Conservation (phyloP, 768 basidiomycete genomes). For the Boletus rex-veris region DNA sequence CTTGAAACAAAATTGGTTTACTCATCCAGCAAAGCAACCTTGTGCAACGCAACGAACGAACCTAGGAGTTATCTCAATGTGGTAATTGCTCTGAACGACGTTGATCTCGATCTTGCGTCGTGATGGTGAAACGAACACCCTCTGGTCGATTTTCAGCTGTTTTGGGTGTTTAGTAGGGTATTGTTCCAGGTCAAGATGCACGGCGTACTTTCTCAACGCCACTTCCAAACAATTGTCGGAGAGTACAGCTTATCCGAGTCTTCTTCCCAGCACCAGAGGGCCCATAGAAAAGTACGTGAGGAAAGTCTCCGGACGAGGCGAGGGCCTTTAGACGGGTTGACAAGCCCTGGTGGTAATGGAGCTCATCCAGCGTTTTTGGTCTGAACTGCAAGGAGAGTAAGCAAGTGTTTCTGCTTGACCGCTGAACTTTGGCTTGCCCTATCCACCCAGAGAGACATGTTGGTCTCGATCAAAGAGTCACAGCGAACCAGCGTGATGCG, state of each 20-base stretch:
- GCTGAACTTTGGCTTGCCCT: constrained; percentile 22
- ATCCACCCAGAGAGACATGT: constrained; percentile 72
- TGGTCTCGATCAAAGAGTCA: background rate
- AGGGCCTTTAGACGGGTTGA: constrained; percentile 78
- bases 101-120: constrained; percentile 95
- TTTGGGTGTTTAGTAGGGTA: background rate
- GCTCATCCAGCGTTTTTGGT: constrained; percentile 75
- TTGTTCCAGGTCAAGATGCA: background rate
- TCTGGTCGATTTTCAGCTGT: constrained; percentile 96
- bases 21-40: background rate
- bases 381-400: constrained; percentile 57
- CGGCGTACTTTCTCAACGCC: constrained; percentile 86
- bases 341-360: constrained; percentile 84
- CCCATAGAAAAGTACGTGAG: constrained; percentile 96
- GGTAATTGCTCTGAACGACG: constrained; percentile 95
- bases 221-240: constrained; percentile 84
- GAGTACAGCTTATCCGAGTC: constrained; percentile 87
- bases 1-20: constrained; percentile 40
- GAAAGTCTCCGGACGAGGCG: constrained; percentile 89
- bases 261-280: constrained; percentile 98
- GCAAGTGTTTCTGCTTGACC: background rate
- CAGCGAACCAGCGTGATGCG: background rate
- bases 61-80: constrained; percentile 98
- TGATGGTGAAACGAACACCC: constrained; percentile 91
- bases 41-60: constrained; percentile 45